Conservation (phyloP, 768 basidiomycete genomes). For the Tricholoma bakamatsutake region DNA sequence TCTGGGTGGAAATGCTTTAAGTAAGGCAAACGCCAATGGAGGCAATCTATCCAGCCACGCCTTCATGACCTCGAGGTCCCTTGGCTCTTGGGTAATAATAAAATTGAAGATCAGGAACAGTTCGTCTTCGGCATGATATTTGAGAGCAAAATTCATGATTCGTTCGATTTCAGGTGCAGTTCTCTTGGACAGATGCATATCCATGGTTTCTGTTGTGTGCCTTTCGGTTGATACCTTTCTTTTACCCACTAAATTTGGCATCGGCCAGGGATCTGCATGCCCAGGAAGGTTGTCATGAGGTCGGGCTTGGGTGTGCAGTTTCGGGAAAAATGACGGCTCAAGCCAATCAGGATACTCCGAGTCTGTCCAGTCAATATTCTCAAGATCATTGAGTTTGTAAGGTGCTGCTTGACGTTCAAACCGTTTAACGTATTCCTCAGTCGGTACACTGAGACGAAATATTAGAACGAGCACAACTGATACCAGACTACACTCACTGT, state of each 20-base stretch:
- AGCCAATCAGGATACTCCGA: conserved; percentile 19
- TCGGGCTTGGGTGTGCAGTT: conserved; percentile 9
- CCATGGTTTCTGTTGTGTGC: conserved; percentile 23
- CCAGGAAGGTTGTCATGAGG: conserved; percentile 10
- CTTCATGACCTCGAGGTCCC: conserved; percentile 22
- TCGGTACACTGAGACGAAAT: conserved; percentile 33
- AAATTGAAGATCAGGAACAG: conserved; percentile 45
- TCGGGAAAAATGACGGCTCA: conserved; percentile 25
- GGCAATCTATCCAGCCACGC: conserved; percentile 47
- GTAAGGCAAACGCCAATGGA: conserved; percentile 45
- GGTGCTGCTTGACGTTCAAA: conserved; percentile 37
- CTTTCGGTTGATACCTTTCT: conserved; percentile 5
- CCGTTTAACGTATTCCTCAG: conserved; percentile 40
- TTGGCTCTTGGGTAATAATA: conserved; percentile 25
- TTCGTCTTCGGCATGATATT: conserved; percentile 51
- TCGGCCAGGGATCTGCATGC: conserved; percentile 1
- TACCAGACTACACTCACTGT: conserved; percentile 37
- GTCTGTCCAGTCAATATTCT: conserved; percentile 35
- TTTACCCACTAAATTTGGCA: background rate
- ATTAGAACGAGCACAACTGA: background rate
- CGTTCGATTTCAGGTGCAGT: conserved; percentile 25
- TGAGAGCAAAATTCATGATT: conserved; percentile 35
- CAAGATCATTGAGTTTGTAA: conserved; percentile 36
- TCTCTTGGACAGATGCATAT: conserved; percentile 18
- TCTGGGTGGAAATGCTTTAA: conserved; percentile 42